Percentiles rank a stretch among this genome's conserved stretches.
Conservation (phyloP, 2,329 filamentous ascomycete species). For the Colletotrichum horii region DNA sequence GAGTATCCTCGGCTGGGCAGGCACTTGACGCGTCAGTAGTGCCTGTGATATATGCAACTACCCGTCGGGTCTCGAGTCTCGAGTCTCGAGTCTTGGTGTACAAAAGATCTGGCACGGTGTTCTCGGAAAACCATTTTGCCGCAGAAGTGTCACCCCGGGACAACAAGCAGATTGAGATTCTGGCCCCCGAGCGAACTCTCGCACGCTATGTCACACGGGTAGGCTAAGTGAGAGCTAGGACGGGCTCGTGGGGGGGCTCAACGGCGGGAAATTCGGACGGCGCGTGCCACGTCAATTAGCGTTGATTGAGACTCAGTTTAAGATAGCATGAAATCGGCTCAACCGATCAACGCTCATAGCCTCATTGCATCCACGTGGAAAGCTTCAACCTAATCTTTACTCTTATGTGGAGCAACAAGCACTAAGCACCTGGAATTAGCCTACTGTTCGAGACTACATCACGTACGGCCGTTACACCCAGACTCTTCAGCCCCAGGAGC, state of each 20-base stretch:
- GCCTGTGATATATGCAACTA: background rate
- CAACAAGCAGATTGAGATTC: background rate
- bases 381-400: background rate
- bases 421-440: background rate
- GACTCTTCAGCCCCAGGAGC: background rate
- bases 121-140: background rate
- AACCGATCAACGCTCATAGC: background rate
- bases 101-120: background rate
- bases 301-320: background rate
- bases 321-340: background rate
- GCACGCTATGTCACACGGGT: background rate
- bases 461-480: background rate
- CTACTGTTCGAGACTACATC: background rate
- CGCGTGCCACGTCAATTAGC: background rate
- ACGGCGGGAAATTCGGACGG: background rate
- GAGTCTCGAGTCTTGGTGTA: background rate
- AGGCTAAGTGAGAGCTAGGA: background rate
- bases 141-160: background rate
- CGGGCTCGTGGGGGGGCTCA: background rate
- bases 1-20: background rate
- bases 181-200: background rate
- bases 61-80: background rate
- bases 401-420: background rate
- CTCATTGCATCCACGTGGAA: background rate
- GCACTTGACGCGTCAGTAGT: background rate